Base-by-base conservation (phyloP, 495 filamentous ascomycete species). In the Tuber borchii region DNA sequence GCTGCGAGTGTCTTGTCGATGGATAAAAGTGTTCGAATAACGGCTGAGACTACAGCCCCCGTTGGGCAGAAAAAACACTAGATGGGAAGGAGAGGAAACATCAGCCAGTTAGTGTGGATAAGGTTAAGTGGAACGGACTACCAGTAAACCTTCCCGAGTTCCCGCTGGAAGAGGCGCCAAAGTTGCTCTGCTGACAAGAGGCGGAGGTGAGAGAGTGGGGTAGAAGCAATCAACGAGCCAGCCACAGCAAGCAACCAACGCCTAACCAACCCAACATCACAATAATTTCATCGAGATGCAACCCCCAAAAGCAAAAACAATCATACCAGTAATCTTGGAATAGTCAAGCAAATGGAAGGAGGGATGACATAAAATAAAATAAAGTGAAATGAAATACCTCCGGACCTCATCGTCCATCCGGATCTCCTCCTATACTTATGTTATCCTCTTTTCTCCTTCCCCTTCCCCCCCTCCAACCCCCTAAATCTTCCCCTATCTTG, bases 141-240 rank as follows among this genome's bases (percentile, higher is more conserved):
- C 46, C 61, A 75, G 56, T 65, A 78, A 73, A 48, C 61, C 45
- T 31, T 79, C 77, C 73, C 71, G 74, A 69, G 40, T 70, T 65
- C 56, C 56, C 56, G 56, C 56, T 65, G 31, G 72, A 70, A 75
- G 77, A 72, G 43, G 75, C 61, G 74, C 40, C 14, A 20, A 43
- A 72, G 74, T 72, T 51, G 69, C 70, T 76, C 69, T 78, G 75
- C 74, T 78, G 77, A 73, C 72, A 78, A 72, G 75, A 40, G 74
- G 73, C 43, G 68, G 34, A 74, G 76, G 75, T 71, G 70, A 75
- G 78, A 71, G 73, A 71, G 78, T 79, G 78, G 77, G 78, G 78
- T 79, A 79, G 70, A 37, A 65, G 56, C 56, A 34, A 65, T 34
- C 56, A 65, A 34, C 56, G 26, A 65, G 56, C 56, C 56, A 65